These are phyloP conservation scores for Trichoderma citrinoviride DNA, from an alignment of 2,329 filamentous ascomycete species.

Conservation along the genomic window DNA sequence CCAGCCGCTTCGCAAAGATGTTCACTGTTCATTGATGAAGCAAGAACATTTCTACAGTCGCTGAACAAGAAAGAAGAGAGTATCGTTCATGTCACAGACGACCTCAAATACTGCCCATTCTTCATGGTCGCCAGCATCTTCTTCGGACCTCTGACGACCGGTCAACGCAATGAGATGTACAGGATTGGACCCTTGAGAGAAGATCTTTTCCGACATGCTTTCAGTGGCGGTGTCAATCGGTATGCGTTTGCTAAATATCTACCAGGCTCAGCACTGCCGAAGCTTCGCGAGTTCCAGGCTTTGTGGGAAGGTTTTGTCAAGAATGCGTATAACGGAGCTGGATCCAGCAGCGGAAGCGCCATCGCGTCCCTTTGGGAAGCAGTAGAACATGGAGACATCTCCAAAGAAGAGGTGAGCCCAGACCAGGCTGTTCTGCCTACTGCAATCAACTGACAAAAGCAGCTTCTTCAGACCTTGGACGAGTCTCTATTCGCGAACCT, in stretches of 20 bases:
- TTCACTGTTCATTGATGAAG: background rate
- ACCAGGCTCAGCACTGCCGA: background rate
- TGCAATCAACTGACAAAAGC: background rate
- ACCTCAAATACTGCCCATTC: conserved; percentile 17
- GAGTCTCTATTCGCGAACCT: conserved; percentile 21
- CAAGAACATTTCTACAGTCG: background rate
- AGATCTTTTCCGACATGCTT: background rate
- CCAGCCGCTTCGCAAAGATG: background rate
- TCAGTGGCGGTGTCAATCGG: conserved; percentile 7
- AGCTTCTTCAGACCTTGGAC: conserved; percentile 22
- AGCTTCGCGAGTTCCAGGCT: conserved; percentile 1
- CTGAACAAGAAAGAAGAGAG: background rate
- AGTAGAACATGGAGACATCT: background rate
- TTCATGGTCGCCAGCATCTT: conserved; percentile 19
- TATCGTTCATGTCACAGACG: background rate
- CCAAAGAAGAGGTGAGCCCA: conserved; percentile 1
- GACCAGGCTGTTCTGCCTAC: background rate
- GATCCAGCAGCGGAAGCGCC: background rate
- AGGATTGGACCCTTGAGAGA: conserved; percentile 3
- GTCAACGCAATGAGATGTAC: background rate
- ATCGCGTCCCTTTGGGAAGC: conserved; percentile 3
- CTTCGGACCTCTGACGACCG: conserved; percentile 2
- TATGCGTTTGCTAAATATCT: conserved; percentile 1
- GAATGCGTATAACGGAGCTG: background rate
- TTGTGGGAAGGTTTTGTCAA: background rate